Evolutionary conservation across 306 rosid genomes (phyloP), one percentile per base, ranked within the genome.

Genomic region (Luffa aegyptiaca): DNA sequence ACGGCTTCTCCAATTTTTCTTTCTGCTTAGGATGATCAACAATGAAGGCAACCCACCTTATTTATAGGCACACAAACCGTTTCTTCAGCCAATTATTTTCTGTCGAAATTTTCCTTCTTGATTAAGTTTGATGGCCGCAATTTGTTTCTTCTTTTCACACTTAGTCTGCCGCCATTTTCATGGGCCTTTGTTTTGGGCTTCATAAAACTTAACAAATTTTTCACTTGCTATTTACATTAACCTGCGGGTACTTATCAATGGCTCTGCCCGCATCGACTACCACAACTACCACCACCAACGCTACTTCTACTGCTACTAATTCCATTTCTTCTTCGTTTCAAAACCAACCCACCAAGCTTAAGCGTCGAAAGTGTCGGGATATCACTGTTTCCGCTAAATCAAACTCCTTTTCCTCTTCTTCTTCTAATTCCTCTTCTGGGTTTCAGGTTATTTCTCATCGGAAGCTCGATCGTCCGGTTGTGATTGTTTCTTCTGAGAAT

Each of bases 321-420:
- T 58, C 81, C 52, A 41, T 62, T 37, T 63, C 64, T 53, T 74
- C 88, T 49, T 62, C 86, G 82, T 17, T 84, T 45, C 88, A 84
- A 74, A 83, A 86, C 84, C 93, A 88, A 73, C 90, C 90, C 89
- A 77, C 83, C 1, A 93, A 89, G 80, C 86, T 92, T 72, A 93
- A 86, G 82, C 92, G 94, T 76, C 91, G 93, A 68, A 90, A 85
- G 87, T 83, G 45, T 73, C 84, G 93, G 0, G 86, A 90, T 70
- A 84, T 88, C 11, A 86, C 92, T 2, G 82, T 85, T 66, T 86
- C 94, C 9, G 17, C 49, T 31, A 6, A 52, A 35, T 68, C 75
- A 35, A 5, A 81, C 17, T 21, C 78, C 14, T 46, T 65, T 62
- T 79, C 81, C 2, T 66, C 77, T 79, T 5, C 81, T 48, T 70